Percentiles rank a stretch among this genome's conserved stretches.
phyloP scores from a whole-genome alignment of 352 stramenopile species.

The Phytophthora ramorum region DNA sequence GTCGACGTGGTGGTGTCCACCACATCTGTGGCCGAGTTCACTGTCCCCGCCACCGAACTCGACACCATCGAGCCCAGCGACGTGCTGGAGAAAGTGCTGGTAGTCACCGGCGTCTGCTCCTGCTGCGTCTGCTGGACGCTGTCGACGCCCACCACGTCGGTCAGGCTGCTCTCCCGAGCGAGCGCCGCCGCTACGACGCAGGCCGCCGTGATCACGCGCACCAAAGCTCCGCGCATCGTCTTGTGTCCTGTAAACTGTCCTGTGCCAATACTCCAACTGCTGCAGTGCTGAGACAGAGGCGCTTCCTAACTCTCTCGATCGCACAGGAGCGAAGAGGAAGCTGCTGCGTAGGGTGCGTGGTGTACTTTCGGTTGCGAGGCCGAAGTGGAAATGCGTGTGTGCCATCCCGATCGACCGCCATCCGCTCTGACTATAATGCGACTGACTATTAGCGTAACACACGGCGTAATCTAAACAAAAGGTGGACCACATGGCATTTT shows the following conservation, averaged over 20 bases:
- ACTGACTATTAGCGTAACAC: constrained; percentile 9
- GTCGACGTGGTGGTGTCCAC: constrained; percentile 17
- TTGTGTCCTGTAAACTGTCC: neutral
- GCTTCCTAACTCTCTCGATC: constrained; percentile 8
- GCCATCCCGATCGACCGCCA: constrained; percentile 4
- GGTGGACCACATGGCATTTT: neutral
- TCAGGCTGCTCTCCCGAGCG: constrained; percentile 23
- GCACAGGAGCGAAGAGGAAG: constrained; percentile 25
- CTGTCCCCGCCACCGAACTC: constrained; percentile 23
- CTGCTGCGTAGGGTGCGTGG: neutral
- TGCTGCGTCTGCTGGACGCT: constrained; percentile 17
- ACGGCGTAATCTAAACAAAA: neutral
- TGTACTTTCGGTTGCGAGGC: constrained; percentile 41
- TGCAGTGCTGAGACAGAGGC: neutral
- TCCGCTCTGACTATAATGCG: constrained; percentile 13
- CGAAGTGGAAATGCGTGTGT: constrained; percentile 44
- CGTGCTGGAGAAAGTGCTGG: constrained; percentile 14
- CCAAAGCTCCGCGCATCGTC: constrained; percentile 28
- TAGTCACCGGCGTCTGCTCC: constrained; percentile 1
- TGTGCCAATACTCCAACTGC: neutral
- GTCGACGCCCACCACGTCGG: constrained; percentile 22
- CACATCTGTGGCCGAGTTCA: constrained; percentile 21
- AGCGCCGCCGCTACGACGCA: constrained; percentile 28
- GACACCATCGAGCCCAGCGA: constrained; percentile 29
- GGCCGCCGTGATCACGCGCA: constrained; percentile 31